A percentile compares a stretch with the other conserved stretches of the same genome.
These are phyloP conservation scores for Hypomyces perniciosus DNA, from an alignment of 2,329 filamentous ascomycete species.

Conservation along the genomic window DNA sequence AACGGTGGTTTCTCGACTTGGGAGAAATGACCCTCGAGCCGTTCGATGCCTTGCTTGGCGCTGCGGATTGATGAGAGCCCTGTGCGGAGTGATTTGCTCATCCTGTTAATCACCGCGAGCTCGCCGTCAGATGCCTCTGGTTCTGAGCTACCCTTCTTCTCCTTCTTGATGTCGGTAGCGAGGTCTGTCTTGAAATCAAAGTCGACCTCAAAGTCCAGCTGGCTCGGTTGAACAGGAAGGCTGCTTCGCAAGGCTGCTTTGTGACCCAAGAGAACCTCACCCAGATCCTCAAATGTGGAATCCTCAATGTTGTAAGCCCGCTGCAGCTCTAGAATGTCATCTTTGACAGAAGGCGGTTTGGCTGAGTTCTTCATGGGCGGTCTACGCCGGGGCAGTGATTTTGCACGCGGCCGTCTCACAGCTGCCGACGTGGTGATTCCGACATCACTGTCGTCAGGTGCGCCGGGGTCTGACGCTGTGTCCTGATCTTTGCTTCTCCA, in stretches of 20 bases:
- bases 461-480: conserved; percentile 28
- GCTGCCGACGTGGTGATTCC: conserved; percentile 19
- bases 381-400: conserved; percentile 38
- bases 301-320: conserved; percentile 50
- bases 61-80: conserved; percentile 47
- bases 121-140: conserved; percentile 33
- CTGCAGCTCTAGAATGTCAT: conserved; percentile 50
- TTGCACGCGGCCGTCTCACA: conserved; percentile 24
- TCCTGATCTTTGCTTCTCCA: conserved; percentile 23
- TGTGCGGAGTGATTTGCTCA: conserved; percentile 47
- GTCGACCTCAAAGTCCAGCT: conserved; percentile 18
- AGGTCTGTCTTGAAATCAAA: conserved; percentile 14
- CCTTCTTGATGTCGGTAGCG: conserved; percentile 13
- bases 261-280: conserved; percentile 41
- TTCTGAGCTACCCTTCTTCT: conserved; percentile 13
- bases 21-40: conserved; percentile 47
- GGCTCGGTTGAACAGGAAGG: conserved; percentile 18
- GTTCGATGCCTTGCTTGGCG: conserved; percentile 53
- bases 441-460: conserved; percentile 20
- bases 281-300: conserved; percentile 53
- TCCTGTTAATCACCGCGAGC: conserved; percentile 40
- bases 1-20: conserved; percentile 27
- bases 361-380: conserved; percentile 48
- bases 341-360: conserved; percentile 47
- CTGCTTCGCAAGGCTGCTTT: conserved; percentile 25